Percentiles rank a stretch among this genome's conserved stretches.
Evolutionary conservation across 176 grass and related monocot genomes (phyloP).

Genomic region (Oryza australiensis): DNA sequence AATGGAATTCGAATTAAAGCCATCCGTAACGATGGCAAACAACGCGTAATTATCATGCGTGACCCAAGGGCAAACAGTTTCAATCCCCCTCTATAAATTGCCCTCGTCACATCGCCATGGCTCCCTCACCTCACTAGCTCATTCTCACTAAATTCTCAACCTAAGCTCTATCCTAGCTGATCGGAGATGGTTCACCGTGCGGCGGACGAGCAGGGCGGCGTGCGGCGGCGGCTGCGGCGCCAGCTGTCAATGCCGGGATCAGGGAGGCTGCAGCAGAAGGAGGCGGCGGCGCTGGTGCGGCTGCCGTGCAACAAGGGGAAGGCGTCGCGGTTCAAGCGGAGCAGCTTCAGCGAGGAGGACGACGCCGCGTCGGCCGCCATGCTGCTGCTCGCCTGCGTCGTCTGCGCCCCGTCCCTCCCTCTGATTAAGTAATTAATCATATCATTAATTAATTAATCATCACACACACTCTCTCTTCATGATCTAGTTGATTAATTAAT

Average conservation of each 20-base stretch:
- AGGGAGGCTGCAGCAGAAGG: conserved; percentile 14
- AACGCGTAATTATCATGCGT: neutral
- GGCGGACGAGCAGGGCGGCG: neutral
- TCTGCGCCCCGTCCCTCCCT: conserved; percentile 47
- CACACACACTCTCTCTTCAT: neutral
- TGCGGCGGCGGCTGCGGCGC: neutral
- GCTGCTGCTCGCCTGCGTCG: conserved; percentile 75
- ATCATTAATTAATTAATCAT: no score
- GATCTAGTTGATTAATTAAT: neutral
- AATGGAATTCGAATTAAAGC: conserved; percentile 45
- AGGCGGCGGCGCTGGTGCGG: conserved; percentile 38
- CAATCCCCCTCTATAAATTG: conserved; percentile 14
- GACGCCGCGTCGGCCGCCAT: conserved; percentile 73
- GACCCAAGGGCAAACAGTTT: neutral
- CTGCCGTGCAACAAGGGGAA: conserved; percentile 76
- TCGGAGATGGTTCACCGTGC: conserved; percentile 42
- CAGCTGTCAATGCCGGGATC: neutral
- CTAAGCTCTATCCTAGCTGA: neutral
- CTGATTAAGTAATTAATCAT: neutral
- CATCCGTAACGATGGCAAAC: neutral
- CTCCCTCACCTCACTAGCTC: neutral
- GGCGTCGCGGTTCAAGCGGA: conserved; percentile 87
- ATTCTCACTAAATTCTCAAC: neutral
- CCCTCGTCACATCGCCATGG: conserved; percentile 14
- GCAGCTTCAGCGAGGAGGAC: conserved; percentile 81